Evolutionary conservation across 495 filamentous ascomycete species (phyloP), one percentile per base, ranked within the genome.

Genomic region (Tuber brumale): DNA sequence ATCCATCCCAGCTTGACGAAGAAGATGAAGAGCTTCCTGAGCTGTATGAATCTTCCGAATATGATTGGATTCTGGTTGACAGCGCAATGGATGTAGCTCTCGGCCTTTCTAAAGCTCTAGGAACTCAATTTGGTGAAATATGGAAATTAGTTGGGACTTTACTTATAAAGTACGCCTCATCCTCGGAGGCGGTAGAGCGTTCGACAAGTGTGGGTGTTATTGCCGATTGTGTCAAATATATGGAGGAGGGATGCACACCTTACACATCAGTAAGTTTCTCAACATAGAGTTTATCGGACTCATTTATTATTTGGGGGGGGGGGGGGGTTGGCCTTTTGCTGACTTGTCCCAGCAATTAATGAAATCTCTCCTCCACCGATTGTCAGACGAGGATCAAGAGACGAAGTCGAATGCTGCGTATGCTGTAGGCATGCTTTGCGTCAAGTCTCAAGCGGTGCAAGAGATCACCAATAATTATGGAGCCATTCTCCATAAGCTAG

Each of bases 11-110:
- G 85, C 87, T 94, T 79, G 95, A 97, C 83, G 92, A 89, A 31
- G 91, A 92, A 72, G 93, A 93, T 70, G 91, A 93, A 78, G 86
- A 90, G 46, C 85, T 89, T 51, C 89, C 89, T 72, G 87, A 89
- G 41, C 86, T 90, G 42, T 91, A 94, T 46, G 94, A 95, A 82
- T 92, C 91, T 27, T 95, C 95, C 27, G 95, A 99, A 86, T 97
- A 95, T 82, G 95, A 98, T 85, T 98, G 95, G 95, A 89, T 97
- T 41, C 90, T 96, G 69, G 92, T 99, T 71, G 95, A 99, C 85
- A 97, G 93, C 27, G 94, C 93, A 21, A 88, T 98, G 76, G 95
- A 99, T 77, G 92, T 95, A 48, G 86, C 97, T 44, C 92, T 93
- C 57, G 92, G 92, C 43, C 87, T 99, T 43, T 90, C 95, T 27